These are phyloP conservation scores for Mercurialis annua DNA, from an alignment of 345 rosid species.

Conservation along the genomic window DNA sequence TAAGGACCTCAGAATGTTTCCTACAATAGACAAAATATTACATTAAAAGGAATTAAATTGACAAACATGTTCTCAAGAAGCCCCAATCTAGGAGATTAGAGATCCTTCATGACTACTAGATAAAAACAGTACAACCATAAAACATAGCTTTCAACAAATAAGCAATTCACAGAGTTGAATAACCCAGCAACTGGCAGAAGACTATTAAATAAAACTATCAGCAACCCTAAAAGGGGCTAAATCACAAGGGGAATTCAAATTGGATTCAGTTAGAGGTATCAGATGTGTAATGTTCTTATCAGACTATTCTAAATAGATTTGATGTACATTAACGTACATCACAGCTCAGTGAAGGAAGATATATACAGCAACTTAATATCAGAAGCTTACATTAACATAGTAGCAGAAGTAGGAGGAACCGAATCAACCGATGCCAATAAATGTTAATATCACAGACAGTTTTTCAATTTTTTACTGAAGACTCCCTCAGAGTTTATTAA, in stretches of 20 bases:
- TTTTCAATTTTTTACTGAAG: background rate
- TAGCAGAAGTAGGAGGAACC: background rate
- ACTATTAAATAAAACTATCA: background rate
- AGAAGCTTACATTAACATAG: background rate
- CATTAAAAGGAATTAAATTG: background rate
- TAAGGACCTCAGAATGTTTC: constrained; percentile 48
- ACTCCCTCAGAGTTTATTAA: background rate
- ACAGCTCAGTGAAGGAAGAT: background rate
- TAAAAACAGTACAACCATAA: background rate
- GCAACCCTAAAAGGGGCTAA: background rate
- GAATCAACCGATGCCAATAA: background rate
- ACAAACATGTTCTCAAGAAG: background rate
- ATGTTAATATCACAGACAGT: background rate
- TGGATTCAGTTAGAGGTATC: background rate
- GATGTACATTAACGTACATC: background rate
- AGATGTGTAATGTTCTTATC: background rate
- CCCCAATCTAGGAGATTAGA: background rate
- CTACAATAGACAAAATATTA: constrained; percentile 30
- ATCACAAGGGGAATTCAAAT: background rate
- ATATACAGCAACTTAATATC: background rate
- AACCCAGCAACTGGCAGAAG: background rate
- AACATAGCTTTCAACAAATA: background rate
- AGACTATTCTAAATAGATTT: background rate
- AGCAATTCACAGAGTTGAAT: background rate
- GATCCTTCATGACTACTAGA: background rate